Conservation (phyloP, 371 early-diverging fungal genomes). For the Lichtheimia corymbifera region DNA sequence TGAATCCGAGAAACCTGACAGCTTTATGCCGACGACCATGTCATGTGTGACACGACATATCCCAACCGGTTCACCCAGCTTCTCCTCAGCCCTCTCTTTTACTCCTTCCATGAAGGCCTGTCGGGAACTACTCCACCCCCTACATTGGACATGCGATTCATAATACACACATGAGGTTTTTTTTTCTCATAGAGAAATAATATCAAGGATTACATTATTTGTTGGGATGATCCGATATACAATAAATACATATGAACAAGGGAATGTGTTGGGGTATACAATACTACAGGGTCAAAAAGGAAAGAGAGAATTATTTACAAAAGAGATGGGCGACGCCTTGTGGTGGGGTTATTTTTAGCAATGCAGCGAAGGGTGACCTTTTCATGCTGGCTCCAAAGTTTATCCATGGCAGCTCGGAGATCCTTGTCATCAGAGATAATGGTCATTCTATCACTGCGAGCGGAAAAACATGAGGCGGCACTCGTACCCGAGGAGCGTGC, state of each 20-base stretch:
- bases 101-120: no score
- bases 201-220: no score
- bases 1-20: no score
- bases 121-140: no score
- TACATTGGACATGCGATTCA: no score
- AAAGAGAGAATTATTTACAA: not conserved
- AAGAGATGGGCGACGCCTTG: constrained; percentile 1
- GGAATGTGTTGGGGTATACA: not conserved
- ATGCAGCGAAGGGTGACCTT: constrained; percentile 32
- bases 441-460: constrained; percentile 9
- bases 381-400: constrained; percentile 20
- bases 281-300: not conserved
- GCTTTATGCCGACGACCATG: no score
- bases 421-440: constrained; percentile 15
- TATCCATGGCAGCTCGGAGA: constrained; percentile 10
- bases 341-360: constrained; percentile 9
- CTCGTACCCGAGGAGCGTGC: constrained; percentile 10
- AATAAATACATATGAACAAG: constrained; percentile 1
- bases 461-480: constrained; percentile 18
- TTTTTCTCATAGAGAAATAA: no score
- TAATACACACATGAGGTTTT: no score
- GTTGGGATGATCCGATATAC: not conserved
- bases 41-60: no score
- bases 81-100: no score
- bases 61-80: no score